Base-by-base conservation (phyloP, 345 rosid genomes). In the Pugionium cornutum region DNA sequence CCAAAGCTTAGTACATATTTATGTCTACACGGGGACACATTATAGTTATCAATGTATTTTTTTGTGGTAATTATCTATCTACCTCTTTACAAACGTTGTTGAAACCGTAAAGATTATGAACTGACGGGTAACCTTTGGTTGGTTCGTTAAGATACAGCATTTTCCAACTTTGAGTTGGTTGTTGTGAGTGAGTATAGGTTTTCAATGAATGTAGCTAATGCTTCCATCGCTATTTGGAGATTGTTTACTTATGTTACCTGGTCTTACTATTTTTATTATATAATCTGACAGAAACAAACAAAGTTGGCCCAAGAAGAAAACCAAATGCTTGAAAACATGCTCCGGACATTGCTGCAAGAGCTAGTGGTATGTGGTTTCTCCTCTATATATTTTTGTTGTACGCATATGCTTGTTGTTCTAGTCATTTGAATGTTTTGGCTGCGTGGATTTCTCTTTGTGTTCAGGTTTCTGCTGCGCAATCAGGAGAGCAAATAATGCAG, bases 231-330 rank as follows among this genome's bases (percentile, higher is more conserved):
- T 47, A 1, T 60, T 7, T 55, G 26, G 27, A 10, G 36, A 30
- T 44, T 37, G 34, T 8, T 43, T 5, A 45, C 4, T 18, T 49
- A 1, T 57, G 53, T 61, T 32, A 9, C 60, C 26, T 30, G 33
- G 27, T 53, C 57, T 57, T 47, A 18, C 18, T 18, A 18, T 30
- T 9, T 75, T 74, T 73, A 5, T 29, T 72, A 9, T 60, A n/a
- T 36, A 5, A 51, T 29, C 32, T 54, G 64, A 39, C 88, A 90
- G 96, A 94, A 79, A 70, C 95, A 79, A 83, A 82, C 92, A 27
- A 94, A 90, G 77, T 77, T 94, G 71, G 92, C 84, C 4, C 99
- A 90, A 77, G 97, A 94, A 81, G 99, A 90, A 81, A 90, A 94
- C 72, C 96, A 90, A 67, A 80, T 84, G 72, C 76, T 90, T 25